phyloP scores from a whole-genome alignment of 2,329 filamentous ascomycete species.

The Stagonosporopsis tanaceti region DNA sequence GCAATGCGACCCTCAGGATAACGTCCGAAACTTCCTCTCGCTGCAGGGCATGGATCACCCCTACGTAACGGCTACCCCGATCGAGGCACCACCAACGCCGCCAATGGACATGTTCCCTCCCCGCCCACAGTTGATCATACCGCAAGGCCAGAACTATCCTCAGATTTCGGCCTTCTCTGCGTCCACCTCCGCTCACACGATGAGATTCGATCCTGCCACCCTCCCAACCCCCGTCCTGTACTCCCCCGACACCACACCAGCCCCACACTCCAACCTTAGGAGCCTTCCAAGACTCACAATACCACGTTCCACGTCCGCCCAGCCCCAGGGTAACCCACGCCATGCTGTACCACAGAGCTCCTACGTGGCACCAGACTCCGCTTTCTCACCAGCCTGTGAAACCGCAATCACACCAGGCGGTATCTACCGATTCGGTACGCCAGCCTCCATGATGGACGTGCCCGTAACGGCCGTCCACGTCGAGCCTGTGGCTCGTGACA shows the following conservation, averaged over 20 bases:
- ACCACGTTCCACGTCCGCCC: slow-evolving; percentile 54
- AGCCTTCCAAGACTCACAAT: slow-evolving; percentile 66
- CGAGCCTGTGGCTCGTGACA: slow-evolving; percentile 77
- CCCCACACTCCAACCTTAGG: slow-evolving; percentile 61
- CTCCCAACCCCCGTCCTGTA: slow-evolving; percentile 47
- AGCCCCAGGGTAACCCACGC: slow-evolving; percentile 38
- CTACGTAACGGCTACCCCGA: slow-evolving; percentile 73
- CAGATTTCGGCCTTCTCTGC: slow-evolving; percentile 46
- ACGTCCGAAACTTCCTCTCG: slow-evolving; percentile 87
- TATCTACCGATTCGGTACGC: slow-evolving; percentile 81
- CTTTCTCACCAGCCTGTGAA: slow-evolving; percentile 55
- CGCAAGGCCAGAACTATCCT: slow-evolving; percentile 37
- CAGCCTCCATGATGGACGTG: slow-evolving; percentile 89
- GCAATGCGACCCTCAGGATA: slow-evolving; percentile 84
- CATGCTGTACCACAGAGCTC: slow-evolving; percentile 35
- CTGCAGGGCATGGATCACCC: slow-evolving; percentile 75
- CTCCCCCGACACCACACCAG: slow-evolving; percentile 51
- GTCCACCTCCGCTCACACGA: slow-evolving; percentile 46
- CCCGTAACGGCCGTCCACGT: slow-evolving; percentile 77
- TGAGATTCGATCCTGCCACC: slow-evolving; percentile 38
- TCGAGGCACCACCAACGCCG: slow-evolving; percentile 54
- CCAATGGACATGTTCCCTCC: slow-evolving; percentile 52
- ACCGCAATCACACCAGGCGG: slow-evolving; percentile 64
- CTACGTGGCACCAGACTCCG: slow-evolving; percentile 46
- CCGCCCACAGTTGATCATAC: slow-evolving; percentile 42